Conservation (phyloP, 2,329 filamentous ascomycete species). For the Dactylella cylindrospora region DNA sequence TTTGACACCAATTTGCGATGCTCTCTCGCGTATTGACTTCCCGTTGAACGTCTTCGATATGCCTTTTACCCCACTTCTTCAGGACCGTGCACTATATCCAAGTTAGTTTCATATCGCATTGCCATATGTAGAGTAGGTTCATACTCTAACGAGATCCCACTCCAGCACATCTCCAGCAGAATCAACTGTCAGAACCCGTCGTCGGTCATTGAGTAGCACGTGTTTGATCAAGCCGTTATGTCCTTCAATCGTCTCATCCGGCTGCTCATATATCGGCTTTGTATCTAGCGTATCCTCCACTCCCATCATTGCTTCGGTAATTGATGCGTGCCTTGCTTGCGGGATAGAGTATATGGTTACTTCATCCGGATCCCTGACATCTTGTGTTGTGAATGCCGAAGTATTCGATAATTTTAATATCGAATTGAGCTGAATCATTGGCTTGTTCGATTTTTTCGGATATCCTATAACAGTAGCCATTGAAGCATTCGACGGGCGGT, state of each 20-base stretch:
- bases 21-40: conserved; percentile 84
- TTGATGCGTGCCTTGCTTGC: conserved; percentile 58
- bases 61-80: conserved; percentile 87
- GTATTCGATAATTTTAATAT: conserved; percentile 83
- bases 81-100: conserved; percentile 72
- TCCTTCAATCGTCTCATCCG: conserved; percentile 83
- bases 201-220: conserved; percentile 83
- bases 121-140: not conserved
- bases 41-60: conserved; percentile 87
- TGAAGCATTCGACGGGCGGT: conserved; percentile 49
- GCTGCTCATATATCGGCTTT: conserved; percentile 67
- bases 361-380: conserved; percentile 60
- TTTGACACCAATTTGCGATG: conserved; percentile 92
- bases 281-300: conserved; percentile 57
- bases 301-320: conserved; percentile 59
- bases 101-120: conserved; percentile 45
- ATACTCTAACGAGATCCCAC: conserved; percentile 87
- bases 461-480: conserved; percentile 50
- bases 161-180: conserved; percentile 91
- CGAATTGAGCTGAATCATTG: conserved; percentile 69
- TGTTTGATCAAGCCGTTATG: conserved; percentile 95
- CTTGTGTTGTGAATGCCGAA: conserved; percentile 64
- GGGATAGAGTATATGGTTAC: conserved; percentile 57
- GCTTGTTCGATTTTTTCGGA: conserved; percentile 57
- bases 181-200: conserved; percentile 84